Base-by-base conservation (phyloP, 1,284 basidiomycete species). In the Ceratobasidium sp. region DNA sequence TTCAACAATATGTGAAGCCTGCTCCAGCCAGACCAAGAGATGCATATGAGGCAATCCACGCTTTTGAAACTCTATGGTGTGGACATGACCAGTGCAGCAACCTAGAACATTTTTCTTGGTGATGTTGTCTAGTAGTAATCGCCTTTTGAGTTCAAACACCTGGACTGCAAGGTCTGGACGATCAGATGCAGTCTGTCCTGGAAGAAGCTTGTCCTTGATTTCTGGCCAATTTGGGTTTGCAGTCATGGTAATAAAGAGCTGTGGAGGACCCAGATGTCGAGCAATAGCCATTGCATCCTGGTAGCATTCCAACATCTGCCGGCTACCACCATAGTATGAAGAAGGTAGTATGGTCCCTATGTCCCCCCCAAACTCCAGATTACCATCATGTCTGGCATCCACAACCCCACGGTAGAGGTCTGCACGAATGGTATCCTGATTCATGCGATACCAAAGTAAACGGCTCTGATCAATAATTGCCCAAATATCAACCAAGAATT, bases 31-130 rank as follows among this genome's bases (percentile, higher is more conserved):
- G 1, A 87, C 77, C 0, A 86, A 76, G 0, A 83, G 73, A 72
- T 88, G 86, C 74, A 84, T 81, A 64, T 87, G 85, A 1, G 85
- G 85, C 0, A 86, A 79, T 0, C 85, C 84, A 1, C 82, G 78
- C 73, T 86, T 87, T 74, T 87, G 86, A 67, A 85, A 87, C 74
- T 87, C 84, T 72, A 86, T 84, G 1, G 80, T 82, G 69, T 83
- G 84, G 0, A 87, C 81, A 71, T 81, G 64, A 0, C 80, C 84
- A 26, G 79, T 79, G 1, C 28, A 44, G 9, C 30, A 8, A 2
- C 66, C 83, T 76, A 85, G 81, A 28, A 77, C 76, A 7, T 79
- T 13, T 81, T 69, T 69, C 70, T 82, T 82, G 71, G 74, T 52
- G 35, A 85, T 82, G 46, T 82, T 77, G 0, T 84, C 76, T 0